A percentile compares a stretch with the other conserved stretches of the same genome.
Evolutionary conservation across 208 protist species (phyloP).

Genomic region (Trypanosoma mega): DNA sequence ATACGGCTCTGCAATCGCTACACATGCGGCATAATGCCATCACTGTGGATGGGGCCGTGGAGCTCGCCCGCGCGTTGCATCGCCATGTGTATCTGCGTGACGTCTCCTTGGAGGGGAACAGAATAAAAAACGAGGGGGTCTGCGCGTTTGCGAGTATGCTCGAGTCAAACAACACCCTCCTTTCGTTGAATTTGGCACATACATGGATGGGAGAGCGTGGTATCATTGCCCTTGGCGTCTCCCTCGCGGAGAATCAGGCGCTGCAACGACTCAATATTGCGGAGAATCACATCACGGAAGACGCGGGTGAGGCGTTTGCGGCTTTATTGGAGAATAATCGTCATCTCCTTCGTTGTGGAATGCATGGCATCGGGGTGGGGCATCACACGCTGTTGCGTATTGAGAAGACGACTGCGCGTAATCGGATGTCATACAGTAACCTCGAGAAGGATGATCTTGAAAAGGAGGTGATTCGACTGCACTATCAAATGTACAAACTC

Average conservation of each 20-base stretch:
- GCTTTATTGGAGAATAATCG: conserved; percentile 76
- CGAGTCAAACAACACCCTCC: conserved; percentile 40
- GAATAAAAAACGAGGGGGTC: conserved; percentile 70
- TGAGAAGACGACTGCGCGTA: conserved; percentile 52
- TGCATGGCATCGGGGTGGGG: conserved; percentile 69
- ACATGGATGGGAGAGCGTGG: conserved; percentile 80
- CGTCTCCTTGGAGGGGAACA: conserved; percentile 67
- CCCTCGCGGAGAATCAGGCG: conserved; percentile 64
- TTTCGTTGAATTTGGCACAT: conserved; percentile 62
- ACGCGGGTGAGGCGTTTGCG: conserved; percentile 66
- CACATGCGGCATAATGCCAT: conserved; percentile 67
- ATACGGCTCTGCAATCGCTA: conserved; percentile 48
- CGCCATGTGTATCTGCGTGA: conserved; percentile 50
- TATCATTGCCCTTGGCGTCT: conserved; percentile 80
- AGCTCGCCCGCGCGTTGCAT: conserved; percentile 59
- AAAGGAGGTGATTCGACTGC: conserved; percentile 77
- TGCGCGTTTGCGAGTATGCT: conserved; percentile 77
- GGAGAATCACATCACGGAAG: conserved; percentile 83
- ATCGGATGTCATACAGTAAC: conserved; percentile 42
- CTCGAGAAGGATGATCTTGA: conserved; percentile 66
- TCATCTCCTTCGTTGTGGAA: conserved; percentile 40
- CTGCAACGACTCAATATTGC: conserved; percentile 62
- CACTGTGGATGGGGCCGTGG: conserved; percentile 43
- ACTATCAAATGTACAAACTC: conserved; percentile 90
- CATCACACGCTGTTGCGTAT: conserved; percentile 63